phyloP scores from a whole-genome alignment of 2,329 filamentous ascomycete genomes.

The Rutstroemia sydowiana region DNA sequence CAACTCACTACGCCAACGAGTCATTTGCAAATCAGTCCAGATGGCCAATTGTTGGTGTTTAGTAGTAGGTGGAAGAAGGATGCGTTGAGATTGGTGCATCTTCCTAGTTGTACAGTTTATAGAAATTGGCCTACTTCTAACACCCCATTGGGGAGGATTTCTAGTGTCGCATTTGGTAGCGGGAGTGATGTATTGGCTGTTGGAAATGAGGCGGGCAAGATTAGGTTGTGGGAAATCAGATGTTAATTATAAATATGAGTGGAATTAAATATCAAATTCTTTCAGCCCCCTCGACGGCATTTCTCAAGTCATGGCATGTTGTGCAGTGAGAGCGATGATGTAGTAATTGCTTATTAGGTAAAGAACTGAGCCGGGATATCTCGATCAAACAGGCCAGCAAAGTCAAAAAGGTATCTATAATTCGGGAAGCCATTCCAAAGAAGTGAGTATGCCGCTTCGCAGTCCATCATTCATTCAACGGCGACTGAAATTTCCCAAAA shows the following conservation, averaged over 20 bases:
- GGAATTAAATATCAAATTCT: not conserved
- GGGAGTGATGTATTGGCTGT: conserved; percentile 69
- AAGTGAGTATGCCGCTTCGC: too few species aligned
- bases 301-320: not conserved
- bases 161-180: conserved; percentile 60
- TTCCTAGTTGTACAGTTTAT: conserved; percentile 90
- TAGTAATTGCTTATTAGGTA: not conserved
- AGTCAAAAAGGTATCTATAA: too few species aligned
- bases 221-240: conserved; percentile 84
- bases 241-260: conserved; percentile 36
- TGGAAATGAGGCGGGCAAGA: conserved; percentile 81
- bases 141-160: conserved; percentile 81
- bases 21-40: conserved; percentile 71
- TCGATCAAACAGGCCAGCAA: too few species aligned
- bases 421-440: too few species aligned
- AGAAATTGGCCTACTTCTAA: conserved; percentile 92
- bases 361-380: too few species aligned
- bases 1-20: conserved; percentile 84
- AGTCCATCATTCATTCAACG: too few species aligned
- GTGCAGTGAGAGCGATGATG: not conserved
- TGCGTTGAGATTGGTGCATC: conserved; percentile 76
- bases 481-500: too few species aligned
- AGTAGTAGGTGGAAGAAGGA: conserved; percentile 83
- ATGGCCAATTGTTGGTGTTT: conserved; percentile 85
- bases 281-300: not conserved